A percentile compares a stretch with the other conserved stretches of the same genome.
phyloP scores from a whole-genome alignment of 2,329 filamentous ascomycete species.

The Onygenales sp. region DNA sequence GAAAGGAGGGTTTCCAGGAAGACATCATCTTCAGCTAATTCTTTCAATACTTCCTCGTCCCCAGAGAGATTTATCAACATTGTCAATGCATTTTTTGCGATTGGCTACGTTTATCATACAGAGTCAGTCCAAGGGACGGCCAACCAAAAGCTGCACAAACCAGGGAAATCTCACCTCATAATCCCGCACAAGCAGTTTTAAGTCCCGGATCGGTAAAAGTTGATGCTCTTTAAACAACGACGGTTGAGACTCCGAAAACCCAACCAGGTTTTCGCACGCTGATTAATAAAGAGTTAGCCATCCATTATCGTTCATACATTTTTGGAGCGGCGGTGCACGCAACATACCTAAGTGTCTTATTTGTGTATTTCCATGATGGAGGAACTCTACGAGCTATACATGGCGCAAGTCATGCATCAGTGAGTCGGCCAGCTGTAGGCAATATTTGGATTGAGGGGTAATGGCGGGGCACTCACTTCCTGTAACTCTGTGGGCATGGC shows the following conservation, averaged over 20 bases:
- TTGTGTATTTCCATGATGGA: slow-evolving; percentile 83
- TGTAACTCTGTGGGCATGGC: slow-evolving; percentile 68
- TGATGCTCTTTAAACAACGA: slow-evolving; percentile 75
- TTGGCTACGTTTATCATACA: slow-evolving; percentile 47
- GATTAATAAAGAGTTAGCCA: slow-evolving; percentile 5
- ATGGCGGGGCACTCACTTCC: slow-evolving; percentile 46
- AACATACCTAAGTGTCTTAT: slow-evolving; percentile 66
- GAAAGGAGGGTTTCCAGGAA: slow-evolving; percentile 67
- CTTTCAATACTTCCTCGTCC: slow-evolving; percentile 65
- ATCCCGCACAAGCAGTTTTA: slow-evolving; percentile 80
- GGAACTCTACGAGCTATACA: slow-evolving; percentile 75
- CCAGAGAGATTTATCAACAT: slow-evolving; percentile 73
- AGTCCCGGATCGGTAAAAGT: slow-evolving; percentile 68
- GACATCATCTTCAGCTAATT: slow-evolving; percentile 64
- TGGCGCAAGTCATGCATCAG: slow-evolving; percentile 9
- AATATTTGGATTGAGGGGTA: background rate
- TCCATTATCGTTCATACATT: background rate
- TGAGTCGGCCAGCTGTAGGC: background rate
- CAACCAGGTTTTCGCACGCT: slow-evolving; percentile 80
- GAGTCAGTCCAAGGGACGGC: background rate
- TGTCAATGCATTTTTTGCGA: slow-evolving; percentile 84
- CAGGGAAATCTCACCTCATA: slow-evolving; percentile 53
- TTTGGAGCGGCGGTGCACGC: background rate
- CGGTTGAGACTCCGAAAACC: slow-evolving; percentile 68
- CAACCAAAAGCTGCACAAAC: background rate